These are phyloP conservation scores for Fusarium irregulare DNA, from an alignment of 2,329 filamentous ascomycete genomes.

Conservation along the genomic window DNA sequence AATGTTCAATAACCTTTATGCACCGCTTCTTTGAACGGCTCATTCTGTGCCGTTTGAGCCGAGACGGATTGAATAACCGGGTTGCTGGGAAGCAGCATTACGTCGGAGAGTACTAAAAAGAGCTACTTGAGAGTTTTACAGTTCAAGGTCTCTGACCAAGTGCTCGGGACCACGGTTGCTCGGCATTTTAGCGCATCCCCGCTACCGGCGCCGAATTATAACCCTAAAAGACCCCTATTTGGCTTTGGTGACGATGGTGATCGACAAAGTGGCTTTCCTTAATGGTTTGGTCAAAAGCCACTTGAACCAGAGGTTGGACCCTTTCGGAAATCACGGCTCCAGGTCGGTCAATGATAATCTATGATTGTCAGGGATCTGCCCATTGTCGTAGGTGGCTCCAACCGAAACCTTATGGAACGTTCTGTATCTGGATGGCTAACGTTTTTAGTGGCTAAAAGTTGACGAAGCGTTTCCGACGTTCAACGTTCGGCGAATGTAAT, in stretches of 20 bases:
- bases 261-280: not conserved
- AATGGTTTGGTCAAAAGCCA: not conserved
- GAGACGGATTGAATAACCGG: not conserved
- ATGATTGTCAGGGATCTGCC: not conserved
- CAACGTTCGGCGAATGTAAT: not conserved
- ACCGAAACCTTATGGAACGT: not conserved
- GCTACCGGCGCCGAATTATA: not conserved
- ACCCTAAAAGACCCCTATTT: not conserved
- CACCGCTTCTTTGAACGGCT: not conserved
- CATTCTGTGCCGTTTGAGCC: not conserved
- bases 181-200: conserved; percentile 2
- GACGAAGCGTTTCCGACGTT: not conserved
- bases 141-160: not conserved
- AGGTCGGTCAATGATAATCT: not conserved
- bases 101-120: not conserved
- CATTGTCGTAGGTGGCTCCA: not conserved
- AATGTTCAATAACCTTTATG: not conserved
- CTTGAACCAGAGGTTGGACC: not conserved
- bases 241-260: not conserved
- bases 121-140: not conserved
- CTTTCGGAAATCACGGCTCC: conserved; percentile 3
- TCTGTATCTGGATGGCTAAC: not conserved
- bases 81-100: not conserved
- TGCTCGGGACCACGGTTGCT: not conserved
- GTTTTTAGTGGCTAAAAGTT: not conserved